Percentiles rank a stretch among this genome's conserved stretches.
phyloP scores from a whole-genome alignment of 2,329 filamentous ascomycete species.

The Aspergillus sergii region DNA sequence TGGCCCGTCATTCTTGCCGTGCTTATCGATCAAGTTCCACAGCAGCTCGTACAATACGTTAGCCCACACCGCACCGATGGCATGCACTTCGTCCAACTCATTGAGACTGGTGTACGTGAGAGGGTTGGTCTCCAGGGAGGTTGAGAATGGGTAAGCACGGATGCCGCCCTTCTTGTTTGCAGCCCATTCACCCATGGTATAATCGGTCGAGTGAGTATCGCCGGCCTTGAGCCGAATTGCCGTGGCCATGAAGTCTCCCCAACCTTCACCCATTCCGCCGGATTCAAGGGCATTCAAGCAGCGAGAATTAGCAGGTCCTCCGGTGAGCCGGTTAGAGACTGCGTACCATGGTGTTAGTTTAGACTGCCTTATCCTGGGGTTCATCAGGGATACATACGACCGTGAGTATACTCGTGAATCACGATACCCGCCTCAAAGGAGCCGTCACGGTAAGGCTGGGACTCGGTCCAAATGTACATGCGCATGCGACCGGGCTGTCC shows the following conservation, averaged over 20 bases:
- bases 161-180: conserved; percentile 10
- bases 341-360: neutral
- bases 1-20: conserved; percentile 16
- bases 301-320: conserved; percentile 15
- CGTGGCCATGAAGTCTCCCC: conserved; percentile 20
- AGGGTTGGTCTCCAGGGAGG: conserved; percentile 13
- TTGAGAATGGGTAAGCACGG: conserved; percentile 18
- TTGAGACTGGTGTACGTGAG: conserved; percentile 15
- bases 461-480: conserved; percentile 18
- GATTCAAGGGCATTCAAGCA: conserved; percentile 16
- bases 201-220: conserved; percentile 12
- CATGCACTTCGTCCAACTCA: conserved; percentile 9
- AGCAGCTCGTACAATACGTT: conserved; percentile 20
- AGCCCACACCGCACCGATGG: conserved; percentile 18
- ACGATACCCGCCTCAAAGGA: conserved; percentile 19
- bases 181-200: conserved; percentile 18
- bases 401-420: conserved; percentile 23
- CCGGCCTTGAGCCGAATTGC: conserved; percentile 18
- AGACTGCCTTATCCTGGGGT: too few relatives aligned
- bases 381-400: conserved; percentile 7
- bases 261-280: conserved; percentile 22
- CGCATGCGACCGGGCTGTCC: conserved; percentile 19
- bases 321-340: conserved; percentile 21
- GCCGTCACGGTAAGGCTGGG: conserved; percentile 11
- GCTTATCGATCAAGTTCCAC: conserved; percentile 22